phyloP scores from a whole-genome alignment of 164 flowering plant species.

The Paratinospora sagittata region DNA sequence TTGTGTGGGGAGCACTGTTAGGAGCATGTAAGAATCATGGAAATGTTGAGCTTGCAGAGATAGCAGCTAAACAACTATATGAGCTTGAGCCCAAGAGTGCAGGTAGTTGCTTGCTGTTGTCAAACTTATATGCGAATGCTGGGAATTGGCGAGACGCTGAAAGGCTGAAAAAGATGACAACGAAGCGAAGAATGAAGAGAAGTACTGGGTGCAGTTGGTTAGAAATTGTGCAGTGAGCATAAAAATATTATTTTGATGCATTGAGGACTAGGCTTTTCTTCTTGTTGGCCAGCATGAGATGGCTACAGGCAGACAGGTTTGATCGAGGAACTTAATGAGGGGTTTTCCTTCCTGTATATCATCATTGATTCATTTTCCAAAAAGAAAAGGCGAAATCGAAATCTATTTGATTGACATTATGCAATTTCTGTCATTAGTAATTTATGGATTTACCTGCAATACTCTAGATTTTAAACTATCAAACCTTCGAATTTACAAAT shows the following conservation, averaged over 20 bases:
- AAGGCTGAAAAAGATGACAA: constrained; percentile 49
- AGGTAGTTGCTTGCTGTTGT: constrained; percentile 48
- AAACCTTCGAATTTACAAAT: no score
- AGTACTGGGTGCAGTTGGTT: constrained; percentile 73
- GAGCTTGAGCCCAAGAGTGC: constrained; percentile 63
- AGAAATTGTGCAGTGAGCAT: constrained; percentile 11
- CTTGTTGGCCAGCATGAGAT: no score
- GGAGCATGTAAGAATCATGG: constrained; percentile 77
- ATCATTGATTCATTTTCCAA: no score
- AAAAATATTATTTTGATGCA: not conserved
- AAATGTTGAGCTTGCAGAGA: constrained; percentile 62
- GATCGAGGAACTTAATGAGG: no score
- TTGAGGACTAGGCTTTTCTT: no score
- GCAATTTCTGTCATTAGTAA: not conserved
- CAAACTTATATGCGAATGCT: constrained; percentile 50
- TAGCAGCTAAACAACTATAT: constrained; percentile 50
- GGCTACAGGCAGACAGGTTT: no score
- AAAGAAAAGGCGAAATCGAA: no score
- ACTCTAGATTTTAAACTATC: no score
- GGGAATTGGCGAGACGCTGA: constrained; percentile 55
- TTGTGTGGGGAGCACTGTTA: constrained; percentile 86
- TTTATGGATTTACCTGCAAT: not conserved
- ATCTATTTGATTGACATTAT: no score
- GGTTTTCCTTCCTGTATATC: no score
- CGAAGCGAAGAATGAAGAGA: constrained; percentile 39